Evolutionary conservation across 2,329 filamentous ascomycete genomes (phyloP), one percentile per base, ranked within the genome.

Genomic region (Neonectria punicea): DNA sequence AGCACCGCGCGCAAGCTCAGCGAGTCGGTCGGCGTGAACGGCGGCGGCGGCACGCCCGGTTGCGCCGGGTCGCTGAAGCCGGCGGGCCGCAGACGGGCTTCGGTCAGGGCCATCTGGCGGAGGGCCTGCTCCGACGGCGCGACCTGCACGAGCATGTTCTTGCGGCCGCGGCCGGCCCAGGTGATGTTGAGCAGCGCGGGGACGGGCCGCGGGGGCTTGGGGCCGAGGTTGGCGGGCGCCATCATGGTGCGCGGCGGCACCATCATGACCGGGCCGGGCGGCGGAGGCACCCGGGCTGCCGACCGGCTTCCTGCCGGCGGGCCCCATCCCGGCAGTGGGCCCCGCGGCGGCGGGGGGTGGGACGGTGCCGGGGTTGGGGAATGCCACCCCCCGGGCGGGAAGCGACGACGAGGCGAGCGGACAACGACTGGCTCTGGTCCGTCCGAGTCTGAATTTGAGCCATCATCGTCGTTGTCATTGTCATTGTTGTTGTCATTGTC

Each of bases 61-160:
- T 30, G 30, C 20, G 36, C 43, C 5, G 65, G 28, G 46, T 49
- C 61, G 14, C 20, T 20, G 47, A 73, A 74, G 20, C 54, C 50
- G 20, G 41, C 16, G n/a, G 67, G 65, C 10, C 67, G 67, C 22
- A 61, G 53, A 3, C 66, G 62, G 18, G 75, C 66, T 18, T 77
- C 67, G 39, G 62, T 60, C 13, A 67, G 30, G 20, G 73, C 70
- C 25, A 70, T 59, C 30, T 56, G 56, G 54, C 69, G 64, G 11
- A 78, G 57, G 14, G 60, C 67, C 4, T 82, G 84, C 70, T 87
- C 39, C 28, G 68, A 71, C 41, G 73, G 73, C 13, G 57, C 58
- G 53, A 75, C 73, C 43, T 73, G 65, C 16, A 74, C 77, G 30
- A 77, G 68, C 54, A 79, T 65, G 51, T 75, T 76, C 43, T 72